A percentile compares a stretch with the other conserved stretches of the same genome.
phyloP scores from a whole-genome alignment of 345 rosid species.

The Camelina neglecta region DNA sequence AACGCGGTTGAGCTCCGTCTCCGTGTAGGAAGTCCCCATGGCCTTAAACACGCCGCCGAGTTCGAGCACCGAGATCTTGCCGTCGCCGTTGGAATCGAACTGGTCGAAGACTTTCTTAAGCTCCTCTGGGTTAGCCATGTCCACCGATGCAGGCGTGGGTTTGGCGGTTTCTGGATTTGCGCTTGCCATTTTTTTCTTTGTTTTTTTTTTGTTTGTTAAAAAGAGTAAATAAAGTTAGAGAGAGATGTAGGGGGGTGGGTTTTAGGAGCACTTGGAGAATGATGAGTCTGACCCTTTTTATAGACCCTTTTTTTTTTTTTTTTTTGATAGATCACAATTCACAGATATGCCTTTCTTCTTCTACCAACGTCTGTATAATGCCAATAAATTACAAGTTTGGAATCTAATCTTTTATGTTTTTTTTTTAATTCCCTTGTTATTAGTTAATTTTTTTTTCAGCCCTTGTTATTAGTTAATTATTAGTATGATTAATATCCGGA shows the following conservation, averaged over 20 bases:
- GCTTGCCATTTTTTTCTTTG: conserved; percentile 29
- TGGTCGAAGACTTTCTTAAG: conserved; percentile 69
- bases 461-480: too few relatives aligned
- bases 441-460: too few relatives aligned
- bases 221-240: background rate
- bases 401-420: too few relatives aligned
- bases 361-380: too few relatives aligned
- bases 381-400: too few relatives aligned
- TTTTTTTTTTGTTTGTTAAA: background rate
- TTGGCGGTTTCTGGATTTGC: conserved; percentile 27
- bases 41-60: conserved; percentile 69
- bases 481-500: too few relatives aligned
- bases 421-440: too few relatives aligned
- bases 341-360: too few relatives aligned
- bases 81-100: conserved; percentile 86
- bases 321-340: too few relatives aligned
- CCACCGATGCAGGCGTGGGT: conserved; percentile 22
- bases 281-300: conserved; percentile 13
- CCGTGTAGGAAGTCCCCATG: conserved; percentile 58
- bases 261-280: background rate
- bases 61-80: conserved; percentile 78
- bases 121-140: conserved; percentile 47
- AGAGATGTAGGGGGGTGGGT: background rate
- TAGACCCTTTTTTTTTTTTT: conserved; percentile 1
- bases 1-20: conserved; percentile 57